These are phyloP conservation scores for Saccharomyces hybrid DNA, from an alignment of 1,139 yeast genomes.

Conservation along the genomic window DNA sequence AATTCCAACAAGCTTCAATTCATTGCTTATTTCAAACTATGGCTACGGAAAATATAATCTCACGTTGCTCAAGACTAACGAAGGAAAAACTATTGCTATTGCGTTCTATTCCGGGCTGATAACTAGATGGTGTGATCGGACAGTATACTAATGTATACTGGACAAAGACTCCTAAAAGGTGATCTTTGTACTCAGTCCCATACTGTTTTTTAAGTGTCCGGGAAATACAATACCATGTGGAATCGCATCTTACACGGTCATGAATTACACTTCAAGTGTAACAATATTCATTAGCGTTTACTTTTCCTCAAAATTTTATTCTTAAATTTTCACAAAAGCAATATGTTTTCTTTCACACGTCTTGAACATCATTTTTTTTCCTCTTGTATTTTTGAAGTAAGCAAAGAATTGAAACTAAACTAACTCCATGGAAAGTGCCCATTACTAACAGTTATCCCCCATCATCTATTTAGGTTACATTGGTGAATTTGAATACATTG, in stretches of 20 bases:
- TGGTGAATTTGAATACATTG: conserved; percentile 97
- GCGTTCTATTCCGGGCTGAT: conserved; percentile 62
- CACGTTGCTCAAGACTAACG: neutral
- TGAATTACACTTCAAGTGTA: conserved; percentile 15
- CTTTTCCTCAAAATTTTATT: conserved; percentile 57
- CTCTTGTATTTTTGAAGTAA: neutral
- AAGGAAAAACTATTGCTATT: neutral
- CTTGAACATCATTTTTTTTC: neutral
- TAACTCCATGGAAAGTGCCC: neutral
- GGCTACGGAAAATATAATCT: neutral
- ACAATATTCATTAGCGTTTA: conserved; percentile 45
- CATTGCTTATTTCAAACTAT: neutral
- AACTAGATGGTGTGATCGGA: conserved; percentile 95
- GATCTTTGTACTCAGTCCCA: conserved; percentile 52
- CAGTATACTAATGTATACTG: conserved; percentile 21
- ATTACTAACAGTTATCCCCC: conserved; percentile 29
- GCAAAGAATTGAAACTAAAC: neutral
- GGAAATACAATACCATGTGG: conserved; percentile 53
- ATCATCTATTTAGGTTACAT: conserved; percentile 57
- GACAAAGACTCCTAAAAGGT: conserved; percentile 1
- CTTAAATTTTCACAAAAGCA: conserved; percentile 1
- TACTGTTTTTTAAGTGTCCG: conserved; percentile 97
- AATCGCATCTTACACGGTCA: conserved; percentile 74
- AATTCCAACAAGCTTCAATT: neutral
- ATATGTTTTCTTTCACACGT: neutral